Evolutionary conservation across 2,329 filamentous ascomycete species (phyloP).

Genomic region (Aspergillus floridensis): DNA sequence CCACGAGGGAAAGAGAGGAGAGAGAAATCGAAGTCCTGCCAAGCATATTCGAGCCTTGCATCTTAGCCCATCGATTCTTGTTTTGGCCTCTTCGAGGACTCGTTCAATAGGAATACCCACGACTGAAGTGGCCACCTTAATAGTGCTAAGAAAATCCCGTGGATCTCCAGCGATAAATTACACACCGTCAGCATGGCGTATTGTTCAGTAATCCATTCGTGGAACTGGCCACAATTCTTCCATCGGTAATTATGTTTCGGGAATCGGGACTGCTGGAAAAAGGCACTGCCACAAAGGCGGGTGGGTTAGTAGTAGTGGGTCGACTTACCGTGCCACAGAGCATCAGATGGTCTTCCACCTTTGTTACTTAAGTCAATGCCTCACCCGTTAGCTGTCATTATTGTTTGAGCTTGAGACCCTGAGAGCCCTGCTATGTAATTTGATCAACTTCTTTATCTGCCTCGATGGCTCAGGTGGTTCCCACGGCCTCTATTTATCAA

Average conservation of each 20-base stretch:
- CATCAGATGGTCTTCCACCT: background rate
- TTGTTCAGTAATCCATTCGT: background rate
- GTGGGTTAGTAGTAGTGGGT: background rate
- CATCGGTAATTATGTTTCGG: too few species aligned
- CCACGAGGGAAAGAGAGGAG: background rate
- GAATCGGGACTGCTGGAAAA: too few species aligned
- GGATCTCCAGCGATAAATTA: background rate
- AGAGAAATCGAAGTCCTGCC: background rate
- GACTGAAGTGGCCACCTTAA: too few species aligned
- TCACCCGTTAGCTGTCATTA: too few species aligned
- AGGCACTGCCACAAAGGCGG: background rate
- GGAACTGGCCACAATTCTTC: background rate
- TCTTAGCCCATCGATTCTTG: background rate
- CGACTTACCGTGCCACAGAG: slow-evolving; percentile 1
- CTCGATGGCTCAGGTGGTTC: too few species aligned
- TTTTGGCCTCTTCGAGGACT: background rate
- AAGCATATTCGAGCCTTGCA: background rate
- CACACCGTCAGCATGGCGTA: background rate
- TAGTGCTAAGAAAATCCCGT: background rate
- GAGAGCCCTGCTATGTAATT: too few species aligned
- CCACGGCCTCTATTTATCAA: too few species aligned
- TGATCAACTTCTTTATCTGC: too few species aligned
- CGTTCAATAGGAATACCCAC: background rate
- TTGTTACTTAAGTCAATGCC: too few species aligned
- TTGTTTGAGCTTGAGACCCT: too few species aligned